These are phyloP conservation scores for Kazachstania africana DNA, from an alignment of 805 yeast genomes.

Conservation along the genomic window DNA sequence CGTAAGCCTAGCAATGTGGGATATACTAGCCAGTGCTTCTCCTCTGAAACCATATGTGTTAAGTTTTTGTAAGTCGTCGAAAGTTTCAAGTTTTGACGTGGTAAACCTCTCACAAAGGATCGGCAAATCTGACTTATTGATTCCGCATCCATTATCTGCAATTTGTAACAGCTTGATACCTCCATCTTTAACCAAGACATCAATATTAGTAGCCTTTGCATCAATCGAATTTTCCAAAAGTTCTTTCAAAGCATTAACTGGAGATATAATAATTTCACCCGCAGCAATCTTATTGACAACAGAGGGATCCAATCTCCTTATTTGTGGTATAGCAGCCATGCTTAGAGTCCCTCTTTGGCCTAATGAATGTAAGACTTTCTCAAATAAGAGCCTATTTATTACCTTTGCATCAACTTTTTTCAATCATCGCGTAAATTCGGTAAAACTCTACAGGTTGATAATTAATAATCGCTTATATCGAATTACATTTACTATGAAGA, in stretches of 20 bases:
- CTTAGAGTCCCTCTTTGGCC: no score
- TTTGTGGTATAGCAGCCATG: no score
- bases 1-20: constrained; percentile 74
- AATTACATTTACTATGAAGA: no score
- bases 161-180: constrained; percentile 80
- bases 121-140: constrained; percentile 55
- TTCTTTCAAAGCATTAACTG: constrained; percentile 90
- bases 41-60: constrained; percentile 91
- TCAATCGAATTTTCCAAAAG: constrained; percentile 86
- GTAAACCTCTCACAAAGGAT: constrained; percentile 87
- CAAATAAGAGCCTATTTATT: no score
- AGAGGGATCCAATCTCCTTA: constrained; percentile 42
- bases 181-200: constrained; percentile 79
- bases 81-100: constrained; percentile 67
- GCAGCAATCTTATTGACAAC: constrained; percentile 93
- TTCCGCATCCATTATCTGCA: constrained; percentile 84
- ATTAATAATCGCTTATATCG: no score
- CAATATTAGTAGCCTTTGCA: constrained; percentile 65
- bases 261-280: constrained; percentile 90
- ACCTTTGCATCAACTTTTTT: no score
- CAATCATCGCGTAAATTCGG: no score
- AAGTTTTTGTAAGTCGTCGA: constrained; percentile 63
- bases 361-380: no score
- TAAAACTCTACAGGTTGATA: no score
- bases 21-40: constrained; percentile 89